These are phyloP conservation scores for Metschnikowia dekortorum DNA, from an alignment of 805 yeast genomes.

Conservation along the genomic window DNA sequence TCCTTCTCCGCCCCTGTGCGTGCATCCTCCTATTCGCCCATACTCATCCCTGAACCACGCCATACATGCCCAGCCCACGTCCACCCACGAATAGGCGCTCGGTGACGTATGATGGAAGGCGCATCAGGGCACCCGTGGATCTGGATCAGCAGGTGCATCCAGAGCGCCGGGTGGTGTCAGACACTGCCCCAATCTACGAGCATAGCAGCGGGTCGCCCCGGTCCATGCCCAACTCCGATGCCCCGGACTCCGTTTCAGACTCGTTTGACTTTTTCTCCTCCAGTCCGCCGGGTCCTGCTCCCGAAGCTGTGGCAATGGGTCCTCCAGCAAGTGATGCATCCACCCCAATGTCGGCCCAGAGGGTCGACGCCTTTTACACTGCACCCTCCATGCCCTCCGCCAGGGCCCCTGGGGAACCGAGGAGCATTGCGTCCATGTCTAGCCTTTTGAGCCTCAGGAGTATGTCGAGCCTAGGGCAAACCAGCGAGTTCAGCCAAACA, in stretches of 20 bases:
- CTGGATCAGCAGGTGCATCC: neutral
- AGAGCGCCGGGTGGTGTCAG: neutral
- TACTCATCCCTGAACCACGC: too few relatives aligned
- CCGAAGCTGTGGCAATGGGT: neutral
- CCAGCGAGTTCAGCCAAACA: too few relatives aligned
- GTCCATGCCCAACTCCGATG: neutral
- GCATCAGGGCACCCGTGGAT: conserved; percentile 15
- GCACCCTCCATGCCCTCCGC: neutral
- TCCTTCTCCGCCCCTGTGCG: neutral
- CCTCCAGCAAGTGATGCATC: neutral
- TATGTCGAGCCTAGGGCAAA: neutral
- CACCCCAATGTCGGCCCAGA: neutral
- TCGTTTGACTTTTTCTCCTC: conserved; percentile 8
- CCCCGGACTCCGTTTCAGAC: conserved; percentile 4
- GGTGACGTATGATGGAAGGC: conserved; percentile 21
- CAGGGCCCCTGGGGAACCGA: neutral
- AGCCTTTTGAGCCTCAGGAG: neutral
- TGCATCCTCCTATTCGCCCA: neutral
- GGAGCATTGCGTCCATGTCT: neutral
- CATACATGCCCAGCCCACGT: neutral
- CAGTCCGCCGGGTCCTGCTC: neutral
- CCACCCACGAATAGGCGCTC: conserved; percentile 11
- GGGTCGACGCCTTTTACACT: neutral
- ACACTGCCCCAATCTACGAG: neutral
- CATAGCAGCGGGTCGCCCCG: conserved; percentile 7